phyloP scores from a whole-genome alignment of 495 filamentous ascomycete species.

The Aspergillus taichungensis region DNA sequence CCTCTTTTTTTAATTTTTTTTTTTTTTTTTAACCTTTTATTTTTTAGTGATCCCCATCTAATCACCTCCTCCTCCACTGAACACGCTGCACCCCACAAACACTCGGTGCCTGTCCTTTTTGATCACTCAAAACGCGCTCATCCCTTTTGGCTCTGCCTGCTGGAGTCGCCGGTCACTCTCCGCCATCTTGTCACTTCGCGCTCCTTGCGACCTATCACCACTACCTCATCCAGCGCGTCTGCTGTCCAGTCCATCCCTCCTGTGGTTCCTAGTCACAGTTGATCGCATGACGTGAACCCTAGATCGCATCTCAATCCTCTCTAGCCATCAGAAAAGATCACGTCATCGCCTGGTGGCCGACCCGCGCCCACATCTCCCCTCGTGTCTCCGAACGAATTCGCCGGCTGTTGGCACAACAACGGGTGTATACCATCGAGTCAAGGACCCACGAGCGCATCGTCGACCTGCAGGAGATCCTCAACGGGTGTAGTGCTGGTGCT shows the following conservation, averaged over 20 bases:
- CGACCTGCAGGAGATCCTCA: background rate
- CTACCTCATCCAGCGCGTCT: constrained; percentile 7
- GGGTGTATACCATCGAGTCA: background rate
- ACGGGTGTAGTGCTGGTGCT: background rate
- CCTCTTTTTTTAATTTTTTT: too few relatives aligned
- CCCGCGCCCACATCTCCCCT: too few relatives aligned
- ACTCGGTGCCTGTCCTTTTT: background rate
- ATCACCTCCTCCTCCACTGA: too few relatives aligned
- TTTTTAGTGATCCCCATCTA: too few relatives aligned
- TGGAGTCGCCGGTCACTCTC: background rate
- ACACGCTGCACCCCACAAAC: background rate
- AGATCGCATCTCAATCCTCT: too few relatives aligned
- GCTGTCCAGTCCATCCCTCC: background rate
- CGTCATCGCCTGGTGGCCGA: too few relatives aligned
- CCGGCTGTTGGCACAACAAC: background rate
- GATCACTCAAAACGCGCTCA: constrained; percentile 1
- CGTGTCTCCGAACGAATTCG: too few relatives aligned
- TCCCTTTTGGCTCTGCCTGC: background rate
- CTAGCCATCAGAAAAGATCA: too few relatives aligned
- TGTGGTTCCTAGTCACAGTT: background rate
- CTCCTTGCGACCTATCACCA: constrained; percentile 8
- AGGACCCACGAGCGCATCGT: background rate
- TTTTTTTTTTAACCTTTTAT: too few relatives aligned
- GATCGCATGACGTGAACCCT: too few relatives aligned
- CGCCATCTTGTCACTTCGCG: constrained; percentile 6